These are phyloP conservation scores for Globisporangium iwayamae DNA, from an alignment of 352 stramenopile genomes.

Conservation along the genomic window DNA sequence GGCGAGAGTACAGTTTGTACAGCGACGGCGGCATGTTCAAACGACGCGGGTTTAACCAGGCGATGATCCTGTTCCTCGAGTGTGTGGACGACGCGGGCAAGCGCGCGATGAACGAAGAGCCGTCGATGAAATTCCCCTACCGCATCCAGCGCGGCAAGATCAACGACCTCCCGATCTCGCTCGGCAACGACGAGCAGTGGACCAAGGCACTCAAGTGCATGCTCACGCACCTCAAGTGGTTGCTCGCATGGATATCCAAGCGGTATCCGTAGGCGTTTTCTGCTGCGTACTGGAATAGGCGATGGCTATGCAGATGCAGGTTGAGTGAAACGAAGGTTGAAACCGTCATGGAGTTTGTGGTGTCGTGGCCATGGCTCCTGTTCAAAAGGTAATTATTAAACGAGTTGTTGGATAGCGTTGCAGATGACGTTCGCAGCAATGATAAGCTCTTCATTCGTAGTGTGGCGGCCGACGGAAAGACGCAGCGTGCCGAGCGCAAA, in stretches of 20 bases:
- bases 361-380: not conserved
- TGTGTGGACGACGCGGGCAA: constrained; percentile 86
- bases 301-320: not conserved
- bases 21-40: constrained; percentile 86
- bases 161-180: constrained; percentile 82
- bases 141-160: constrained; percentile 90
- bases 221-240: constrained; percentile 91
- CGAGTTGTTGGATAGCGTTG: constrained; percentile 37
- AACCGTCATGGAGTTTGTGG: not conserved
- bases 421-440: constrained; percentile 81
- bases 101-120: constrained; percentile 86
- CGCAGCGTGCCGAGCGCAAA: constrained; percentile 93
- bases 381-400: constrained; percentile 14
- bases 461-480: constrained; percentile 91
- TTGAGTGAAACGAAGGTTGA: not conserved
- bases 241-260: constrained; percentile 91
- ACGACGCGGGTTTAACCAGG: constrained; percentile 89
- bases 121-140: constrained; percentile 88
- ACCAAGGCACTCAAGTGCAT: constrained; percentile 91
- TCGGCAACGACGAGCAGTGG: constrained; percentile 90
- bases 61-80: constrained; percentile 88
- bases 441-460: constrained; percentile 85
- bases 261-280: constrained; percentile 38
- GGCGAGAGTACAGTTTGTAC: constrained; percentile 79
- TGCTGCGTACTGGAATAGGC: not conserved